These are phyloP conservation scores for Begonia peltatifolia DNA, from an alignment of 306 rosid genomes.

Conservation along the genomic window DNA sequence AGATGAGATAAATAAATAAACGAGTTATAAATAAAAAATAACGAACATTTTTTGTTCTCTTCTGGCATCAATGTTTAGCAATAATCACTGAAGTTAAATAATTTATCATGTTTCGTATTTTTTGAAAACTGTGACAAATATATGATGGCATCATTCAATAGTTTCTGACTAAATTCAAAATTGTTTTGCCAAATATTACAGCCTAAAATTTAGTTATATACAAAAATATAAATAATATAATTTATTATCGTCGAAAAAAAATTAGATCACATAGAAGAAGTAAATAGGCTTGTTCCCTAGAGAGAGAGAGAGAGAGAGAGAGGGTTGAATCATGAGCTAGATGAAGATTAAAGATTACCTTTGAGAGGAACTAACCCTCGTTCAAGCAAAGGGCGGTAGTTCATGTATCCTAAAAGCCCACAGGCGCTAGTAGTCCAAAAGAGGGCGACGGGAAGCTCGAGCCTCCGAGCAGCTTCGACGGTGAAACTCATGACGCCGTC, in stretches of 20 bases:
- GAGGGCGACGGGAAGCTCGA: slow-evolving; percentile 24
- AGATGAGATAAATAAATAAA: no score
- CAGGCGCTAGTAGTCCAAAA: slow-evolving; percentile 27
- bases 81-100: no score
- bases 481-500: slow-evolving; percentile 7
- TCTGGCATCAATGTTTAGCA: no score
- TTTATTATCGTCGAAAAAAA: no score
- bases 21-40: background rate
- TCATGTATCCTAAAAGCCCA: slow-evolving; percentile 22
- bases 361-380: slow-evolving; percentile 23
- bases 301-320: no score
- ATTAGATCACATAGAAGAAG: no score
- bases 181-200: background rate
- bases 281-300: no score
- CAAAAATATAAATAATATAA: no score
- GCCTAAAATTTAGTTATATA: no score
- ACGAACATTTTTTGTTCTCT: no score
- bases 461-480: slow-evolving; percentile 10
- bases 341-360: slow-evolving; percentile 8
- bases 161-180: background rate
- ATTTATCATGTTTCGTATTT: no score
- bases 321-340: no score
- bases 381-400: slow-evolving; percentile 16
- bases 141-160: background rate
- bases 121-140: background rate